These are phyloP conservation scores for Ustilaginoidea virens DNA, from an alignment of 2,329 filamentous ascomycete genomes.

Conservation along the genomic window DNA sequence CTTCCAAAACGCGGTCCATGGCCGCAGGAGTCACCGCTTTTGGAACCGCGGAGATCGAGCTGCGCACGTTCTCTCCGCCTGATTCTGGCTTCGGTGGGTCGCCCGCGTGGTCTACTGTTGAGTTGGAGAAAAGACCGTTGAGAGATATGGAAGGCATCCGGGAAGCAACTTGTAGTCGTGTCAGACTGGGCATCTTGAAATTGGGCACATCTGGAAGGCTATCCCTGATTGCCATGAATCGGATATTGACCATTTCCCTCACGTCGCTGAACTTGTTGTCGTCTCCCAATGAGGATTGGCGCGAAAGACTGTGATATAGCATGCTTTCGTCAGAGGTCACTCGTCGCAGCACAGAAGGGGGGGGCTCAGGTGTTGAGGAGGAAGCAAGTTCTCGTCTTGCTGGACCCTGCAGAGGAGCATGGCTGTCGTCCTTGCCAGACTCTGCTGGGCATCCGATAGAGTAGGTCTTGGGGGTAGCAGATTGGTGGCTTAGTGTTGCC, in stretches of 20 bases:
- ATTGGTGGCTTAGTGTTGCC: slow-evolving; percentile 1
- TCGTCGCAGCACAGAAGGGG: slow-evolving; percentile 15
- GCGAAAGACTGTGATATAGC: slow-evolving; percentile 59
- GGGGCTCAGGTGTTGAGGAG: slow-evolving; percentile 3
- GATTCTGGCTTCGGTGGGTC: background rate
- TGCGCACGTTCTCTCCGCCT: slow-evolving; percentile 1
- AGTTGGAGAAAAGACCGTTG: slow-evolving; percentile 14
- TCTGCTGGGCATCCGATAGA: background rate
- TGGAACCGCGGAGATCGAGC: too few species aligned
- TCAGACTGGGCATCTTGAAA: slow-evolving; percentile 52
- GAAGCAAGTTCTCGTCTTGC: background rate
- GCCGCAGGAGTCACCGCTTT: too few species aligned
- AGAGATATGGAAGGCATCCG: slow-evolving; percentile 17
- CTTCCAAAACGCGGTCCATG: slow-evolving; percentile 43
- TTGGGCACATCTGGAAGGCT: slow-evolving; percentile 68
- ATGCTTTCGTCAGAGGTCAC: slow-evolving; percentile 53
- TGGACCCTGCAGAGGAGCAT: background rate
- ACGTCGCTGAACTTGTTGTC: slow-evolving; percentile 68
- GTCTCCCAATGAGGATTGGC: slow-evolving; percentile 71
- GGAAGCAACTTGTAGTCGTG: slow-evolving; percentile 28
- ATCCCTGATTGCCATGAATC: slow-evolving; percentile 81
- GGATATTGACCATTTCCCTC: slow-evolving; percentile 71
- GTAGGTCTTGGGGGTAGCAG: background rate
- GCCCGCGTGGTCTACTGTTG: slow-evolving; percentile 3
- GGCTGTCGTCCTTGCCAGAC: background rate